phyloP scores from a whole-genome alignment of 1,284 basidiomycete genomes.

The Amylostereum areolatum region DNA sequence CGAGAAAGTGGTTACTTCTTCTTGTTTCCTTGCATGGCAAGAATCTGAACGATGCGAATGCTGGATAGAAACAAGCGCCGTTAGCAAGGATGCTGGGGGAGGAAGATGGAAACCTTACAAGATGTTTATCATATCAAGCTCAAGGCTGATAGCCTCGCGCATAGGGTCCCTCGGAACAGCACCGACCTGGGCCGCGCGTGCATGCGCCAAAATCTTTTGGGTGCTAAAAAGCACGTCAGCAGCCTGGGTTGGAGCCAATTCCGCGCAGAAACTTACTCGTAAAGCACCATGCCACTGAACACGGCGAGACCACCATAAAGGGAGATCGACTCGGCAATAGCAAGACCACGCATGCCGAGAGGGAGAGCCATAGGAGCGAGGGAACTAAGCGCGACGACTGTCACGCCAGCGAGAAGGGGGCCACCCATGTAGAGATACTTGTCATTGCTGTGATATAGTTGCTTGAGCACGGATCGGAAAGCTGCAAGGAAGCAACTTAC shows the following conservation, averaged over 20 bases:
- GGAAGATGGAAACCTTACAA: conserved; percentile 43
- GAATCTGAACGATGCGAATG: conserved; percentile 78
- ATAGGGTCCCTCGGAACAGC: conserved; percentile 68
- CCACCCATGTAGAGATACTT: conserved; percentile 84
- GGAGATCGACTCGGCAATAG: conserved; percentile 73
- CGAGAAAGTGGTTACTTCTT: conserved; percentile 28
- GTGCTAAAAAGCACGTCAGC: conserved; percentile 37
- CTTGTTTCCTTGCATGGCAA: conserved; percentile 58
- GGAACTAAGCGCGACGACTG: conserved; percentile 80
- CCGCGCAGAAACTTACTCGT: conserved; percentile 54
- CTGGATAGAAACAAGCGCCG: conserved; percentile 28
- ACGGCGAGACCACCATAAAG: conserved; percentile 86
- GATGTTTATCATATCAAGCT: conserved; percentile 87
- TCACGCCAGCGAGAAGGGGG: conserved; percentile 78
- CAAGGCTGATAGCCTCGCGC: conserved; percentile 72
- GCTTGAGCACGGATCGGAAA: no score
- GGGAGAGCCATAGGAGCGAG: conserved; percentile 86
- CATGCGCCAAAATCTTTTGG: conserved; percentile 78
- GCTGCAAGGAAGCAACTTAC: conserved; percentile 28
- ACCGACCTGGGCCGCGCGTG: conserved; percentile 68
- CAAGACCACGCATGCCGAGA: conserved; percentile 71
- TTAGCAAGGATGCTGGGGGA: neutral
- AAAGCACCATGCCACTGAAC: conserved; percentile 83
- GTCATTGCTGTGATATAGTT: conserved; percentile 51
- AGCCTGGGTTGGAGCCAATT: neutral